Base-by-base conservation (phyloP, 2,329 filamentous ascomycete species). In the Laburnicola sp. region DNA sequence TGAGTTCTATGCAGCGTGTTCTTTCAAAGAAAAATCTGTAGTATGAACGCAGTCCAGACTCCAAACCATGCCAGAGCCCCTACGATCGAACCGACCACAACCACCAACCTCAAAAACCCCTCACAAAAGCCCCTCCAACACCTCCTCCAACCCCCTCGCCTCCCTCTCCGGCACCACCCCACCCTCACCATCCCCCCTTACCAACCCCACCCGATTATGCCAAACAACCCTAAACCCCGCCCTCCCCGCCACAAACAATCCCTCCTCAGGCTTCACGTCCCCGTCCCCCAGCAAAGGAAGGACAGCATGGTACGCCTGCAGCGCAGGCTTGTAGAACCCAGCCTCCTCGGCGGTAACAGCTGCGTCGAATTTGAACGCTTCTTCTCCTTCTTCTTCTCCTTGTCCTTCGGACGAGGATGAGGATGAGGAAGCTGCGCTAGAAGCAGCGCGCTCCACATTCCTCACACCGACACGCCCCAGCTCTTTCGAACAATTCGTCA, bases 341-440 rank as follows among this genome's bases (percentile, higher is more conserved):
- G 62, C 70, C 48, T 76, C 72, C 45, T 76, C 74, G 0, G 74
- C 75, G 1, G 74, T 74, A 3, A 75, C 45, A 3, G 68, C 61
- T 2, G 60, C 59, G 31, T 75, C 69, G 25, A 75, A 75, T n/a
- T 30, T 27, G 10, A 25, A 39, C 1, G 40, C 44, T n/a, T 47
- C 40, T 10, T 35, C 41, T 31, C 53, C 37, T 41, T 52, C 31
- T 28, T 42, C 48, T 26, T 27, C 36, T 6, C 37, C 31, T n/a
- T n/a, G n/a, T n/a, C n/a, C n/a, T n/a, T n/a, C n/a, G n/a, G n/a
- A n/a, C n/a, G n/a, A n/a, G n/a, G n/a, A n/a, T n/a, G n/a, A n/a
- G n/a, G n/a, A n/a, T n/a, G n/a, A n/a, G n/a, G n/a, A n/a, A n/a
- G n/a, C n/a, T n/a, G n/a, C n/a, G n/a, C n/a, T n/a, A n/a, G n/a